These are phyloP conservation scores for Aspergillus niger DNA, from an alignment of 2,329 filamentous ascomycete species.

Conservation along the genomic window DNA sequence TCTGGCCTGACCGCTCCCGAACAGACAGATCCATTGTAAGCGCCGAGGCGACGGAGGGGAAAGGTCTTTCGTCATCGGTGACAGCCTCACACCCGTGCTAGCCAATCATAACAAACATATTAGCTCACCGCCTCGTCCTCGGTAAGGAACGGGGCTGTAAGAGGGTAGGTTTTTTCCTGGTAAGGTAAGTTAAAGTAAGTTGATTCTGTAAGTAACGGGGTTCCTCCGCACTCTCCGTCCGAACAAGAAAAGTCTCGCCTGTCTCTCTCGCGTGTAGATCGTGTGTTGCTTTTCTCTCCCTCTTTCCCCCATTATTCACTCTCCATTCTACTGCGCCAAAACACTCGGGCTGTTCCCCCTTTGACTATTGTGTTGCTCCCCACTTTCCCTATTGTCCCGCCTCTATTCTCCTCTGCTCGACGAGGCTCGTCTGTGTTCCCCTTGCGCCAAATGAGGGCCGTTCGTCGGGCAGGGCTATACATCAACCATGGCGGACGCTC, in stretches of 20 bases:
- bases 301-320: conserved; percentile 14
- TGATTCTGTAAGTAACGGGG: background rate
- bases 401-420: conserved; percentile 23
- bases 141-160: conserved; percentile 1
- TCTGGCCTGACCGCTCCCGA: conserved; percentile 4
- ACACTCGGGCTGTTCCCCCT: background rate
- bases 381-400: conserved; percentile 16
- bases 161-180: background rate
- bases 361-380: background rate
- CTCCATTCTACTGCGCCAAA: conserved; percentile 7
- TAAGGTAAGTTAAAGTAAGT: no score
- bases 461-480: conserved; percentile 33
- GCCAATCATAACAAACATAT: background rate
- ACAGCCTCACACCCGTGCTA: background rate
- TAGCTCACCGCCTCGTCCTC: conserved; percentile 13
- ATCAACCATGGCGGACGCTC: conserved; percentile 42
- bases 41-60: background rate
- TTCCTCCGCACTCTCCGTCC: conserved; percentile 14
- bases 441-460: conserved; percentile 36
- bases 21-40: background rate
- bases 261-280: conserved; percentile 11
- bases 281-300: conserved; percentile 12
- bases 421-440: conserved; percentile 17
- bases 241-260: conserved; percentile 13
- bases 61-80: conserved; percentile 15